These are phyloP conservation scores for Trichosporon sp. DNA, from an alignment of 1,284 basidiomycete species.

Conservation along the genomic window DNA sequence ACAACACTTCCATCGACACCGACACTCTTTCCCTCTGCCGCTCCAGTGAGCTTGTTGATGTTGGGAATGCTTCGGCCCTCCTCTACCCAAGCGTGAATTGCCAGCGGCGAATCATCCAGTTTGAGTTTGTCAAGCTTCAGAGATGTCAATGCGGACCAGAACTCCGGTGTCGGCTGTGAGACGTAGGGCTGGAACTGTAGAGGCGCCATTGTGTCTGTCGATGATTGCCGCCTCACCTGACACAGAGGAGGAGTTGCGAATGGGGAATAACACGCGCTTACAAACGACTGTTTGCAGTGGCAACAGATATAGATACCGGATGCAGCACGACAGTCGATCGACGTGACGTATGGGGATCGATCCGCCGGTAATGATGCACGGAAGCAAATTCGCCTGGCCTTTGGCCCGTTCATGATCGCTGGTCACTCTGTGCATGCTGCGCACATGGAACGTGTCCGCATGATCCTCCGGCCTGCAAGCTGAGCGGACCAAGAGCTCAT, in stretches of 20 bases:
- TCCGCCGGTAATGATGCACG: too few relatives aligned
- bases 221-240: neutral
- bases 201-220: slow-evolving; percentile 35
- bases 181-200: slow-evolving; percentile 83
- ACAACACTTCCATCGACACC: slow-evolving; percentile 39
- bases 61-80: slow-evolving; percentile 69
- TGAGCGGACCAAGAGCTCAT: too few relatives aligned
- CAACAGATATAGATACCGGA: too few relatives aligned
- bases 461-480: too few relatives aligned
- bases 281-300: too few relatives aligned
- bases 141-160: slow-evolving; percentile 86
- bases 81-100: slow-evolving; percentile 65
- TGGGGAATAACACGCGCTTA: too few relatives aligned
- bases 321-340: too few relatives aligned
- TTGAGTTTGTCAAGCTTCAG: slow-evolving; percentile 88
- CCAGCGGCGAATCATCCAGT: slow-evolving; percentile 68
- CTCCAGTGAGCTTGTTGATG: slow-evolving; percentile 25
- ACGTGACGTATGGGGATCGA: too few relatives aligned
- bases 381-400: too few relatives aligned
- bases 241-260: neutral
- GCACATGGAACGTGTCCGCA: too few relatives aligned
- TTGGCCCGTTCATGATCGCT: too few relatives aligned
- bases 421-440: too few relatives aligned
- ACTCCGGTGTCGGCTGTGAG: slow-evolving; percentile 79
- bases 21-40: slow-evolving; percentile 5